Evolutionary conservation across 2,329 filamentous ascomycete genomes (phyloP).

Genomic region (Fusarium xyrophilum): DNA sequence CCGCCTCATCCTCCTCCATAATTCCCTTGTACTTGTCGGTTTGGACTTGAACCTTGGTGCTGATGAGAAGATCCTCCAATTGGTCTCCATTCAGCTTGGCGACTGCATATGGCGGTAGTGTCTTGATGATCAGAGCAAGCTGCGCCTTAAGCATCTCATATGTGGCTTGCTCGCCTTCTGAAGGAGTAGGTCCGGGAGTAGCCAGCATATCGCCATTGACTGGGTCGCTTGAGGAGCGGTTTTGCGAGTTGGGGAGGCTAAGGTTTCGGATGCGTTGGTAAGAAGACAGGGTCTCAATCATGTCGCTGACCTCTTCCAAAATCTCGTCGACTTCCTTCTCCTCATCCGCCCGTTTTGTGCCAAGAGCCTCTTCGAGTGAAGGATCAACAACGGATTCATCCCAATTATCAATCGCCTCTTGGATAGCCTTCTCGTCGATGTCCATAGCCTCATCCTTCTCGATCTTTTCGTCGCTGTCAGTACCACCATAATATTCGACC

Average conservation of each 20-base stretch:
- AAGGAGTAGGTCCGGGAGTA: constrained; percentile 71
- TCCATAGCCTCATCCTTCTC: constrained; percentile 47
- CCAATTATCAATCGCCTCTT: constrained; percentile 64
- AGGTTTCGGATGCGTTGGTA: constrained; percentile 81
- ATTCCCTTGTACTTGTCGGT: constrained; percentile 77
- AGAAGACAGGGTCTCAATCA: constrained; percentile 78
- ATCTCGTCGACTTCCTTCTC: constrained; percentile 75
- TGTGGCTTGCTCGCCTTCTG: constrained; percentile 64
- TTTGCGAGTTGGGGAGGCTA: constrained; percentile 69
- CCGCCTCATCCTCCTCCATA: constrained; percentile 82
- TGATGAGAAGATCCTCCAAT: constrained; percentile 82
- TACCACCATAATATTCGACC: constrained; percentile 53
- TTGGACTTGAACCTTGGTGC: constrained; percentile 76
- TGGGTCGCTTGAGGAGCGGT: constrained; percentile 66
- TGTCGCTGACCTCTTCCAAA: constrained; percentile 74
- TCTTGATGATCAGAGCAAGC: constrained; percentile 74
- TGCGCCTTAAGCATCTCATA: constrained; percentile 81
- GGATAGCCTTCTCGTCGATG: constrained; percentile 60
- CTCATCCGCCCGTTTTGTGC: constrained; percentile 61
- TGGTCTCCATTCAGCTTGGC: constrained; percentile 87
- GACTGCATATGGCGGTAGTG: constrained; percentile 82
- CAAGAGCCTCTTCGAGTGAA: constrained; percentile 60
- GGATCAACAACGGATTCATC: constrained; percentile 66
- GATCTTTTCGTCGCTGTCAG: constrained; percentile 46
- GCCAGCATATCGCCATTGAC: constrained; percentile 72